Evolutionary conservation across 2,329 filamentous ascomycete species (phyloP).

Genomic region (Zalaria obscura): DNA sequence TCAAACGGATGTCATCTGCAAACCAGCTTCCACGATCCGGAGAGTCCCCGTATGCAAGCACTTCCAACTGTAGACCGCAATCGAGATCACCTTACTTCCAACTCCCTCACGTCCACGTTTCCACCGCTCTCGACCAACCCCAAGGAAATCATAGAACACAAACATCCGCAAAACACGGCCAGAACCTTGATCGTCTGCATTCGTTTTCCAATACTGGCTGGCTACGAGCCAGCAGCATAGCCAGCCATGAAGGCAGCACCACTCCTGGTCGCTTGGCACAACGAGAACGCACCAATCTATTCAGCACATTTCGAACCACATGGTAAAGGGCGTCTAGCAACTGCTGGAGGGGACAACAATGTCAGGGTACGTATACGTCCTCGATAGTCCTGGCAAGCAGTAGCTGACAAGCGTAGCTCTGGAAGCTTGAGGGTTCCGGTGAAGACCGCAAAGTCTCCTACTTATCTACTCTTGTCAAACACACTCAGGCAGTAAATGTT

Average conservation of each 20-base stretch:
- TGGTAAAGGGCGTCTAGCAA: slow-evolving; percentile 83
- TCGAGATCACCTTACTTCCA: not conserved
- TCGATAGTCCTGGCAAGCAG: slow-evolving; percentile 3
- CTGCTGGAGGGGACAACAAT: slow-evolving; percentile 91
- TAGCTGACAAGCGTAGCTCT: slow-evolving; percentile 47
- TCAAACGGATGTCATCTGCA: not conserved
- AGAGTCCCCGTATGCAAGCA: not conserved
- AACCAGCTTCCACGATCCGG: not conserved
- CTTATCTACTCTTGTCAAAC: slow-evolving; percentile 78
- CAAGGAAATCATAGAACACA: not conserved
- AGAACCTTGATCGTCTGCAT: not conserved
- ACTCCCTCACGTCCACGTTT: not conserved
- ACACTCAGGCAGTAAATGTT: slow-evolving; percentile 95
- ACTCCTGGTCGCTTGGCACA: slow-evolving; percentile 96
- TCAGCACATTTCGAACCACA: slow-evolving; percentile 91
- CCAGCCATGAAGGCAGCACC: slow-evolving; percentile 79
- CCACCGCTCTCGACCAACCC: not conserved
- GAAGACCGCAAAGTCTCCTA: slow-evolving; percentile 86
- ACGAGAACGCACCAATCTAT: slow-evolving; percentile 92
- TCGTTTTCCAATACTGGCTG: not conserved
- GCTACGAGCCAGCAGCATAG: slow-evolving; percentile 2
- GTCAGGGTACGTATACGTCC: slow-evolving; percentile 55
- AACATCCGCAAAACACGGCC: not conserved
- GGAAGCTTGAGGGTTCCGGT: slow-evolving; percentile 74
- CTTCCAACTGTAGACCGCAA: not conserved